These are phyloP conservation scores for Suillus occidentalis DNA, from an alignment of 768 basidiomycete genomes.

Conservation along the genomic window DNA sequence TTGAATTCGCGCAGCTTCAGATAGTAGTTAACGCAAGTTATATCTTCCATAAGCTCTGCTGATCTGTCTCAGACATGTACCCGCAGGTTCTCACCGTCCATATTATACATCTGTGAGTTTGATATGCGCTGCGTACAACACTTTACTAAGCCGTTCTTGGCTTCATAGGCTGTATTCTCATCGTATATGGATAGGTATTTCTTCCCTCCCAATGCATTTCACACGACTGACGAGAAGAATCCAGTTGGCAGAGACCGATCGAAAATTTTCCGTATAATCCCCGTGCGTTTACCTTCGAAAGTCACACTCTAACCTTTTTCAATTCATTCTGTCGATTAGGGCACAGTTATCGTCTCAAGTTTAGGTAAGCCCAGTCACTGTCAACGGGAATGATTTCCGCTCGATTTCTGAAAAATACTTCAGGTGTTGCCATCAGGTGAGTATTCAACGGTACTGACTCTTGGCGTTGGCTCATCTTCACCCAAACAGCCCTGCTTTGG, in stretches of 20 bases:
- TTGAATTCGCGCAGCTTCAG: not conserved
- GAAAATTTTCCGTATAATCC: not conserved
- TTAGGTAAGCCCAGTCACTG: not conserved
- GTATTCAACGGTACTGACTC: not conserved
- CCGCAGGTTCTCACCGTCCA: not conserved
- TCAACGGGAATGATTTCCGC: not conserved
- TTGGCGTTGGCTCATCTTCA: not conserved
- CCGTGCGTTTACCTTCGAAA: not conserved
- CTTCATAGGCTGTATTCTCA: not conserved
- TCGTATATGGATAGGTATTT: slow-evolving; percentile 8
- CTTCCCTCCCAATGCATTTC: not conserved
- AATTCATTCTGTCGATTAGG: not conserved
- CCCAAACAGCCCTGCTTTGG: not conserved
- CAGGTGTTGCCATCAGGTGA: not conserved
- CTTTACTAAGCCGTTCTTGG: not conserved
- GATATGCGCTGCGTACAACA: not conserved
- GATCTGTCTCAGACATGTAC: not conserved
- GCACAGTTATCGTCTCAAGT: not conserved
- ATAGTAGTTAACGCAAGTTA: not conserved
- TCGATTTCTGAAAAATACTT: not conserved
- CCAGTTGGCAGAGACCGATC: not conserved
- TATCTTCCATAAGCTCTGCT: not conserved
- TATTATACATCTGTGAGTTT: not conserved
- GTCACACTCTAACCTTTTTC: no score
- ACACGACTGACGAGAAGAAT: not conserved